Evolutionary conservation across 495 filamentous ascomycete species (phyloP), one percentile per base, ranked within the genome.

Genomic region (Tuber umbilicatum): DNA sequence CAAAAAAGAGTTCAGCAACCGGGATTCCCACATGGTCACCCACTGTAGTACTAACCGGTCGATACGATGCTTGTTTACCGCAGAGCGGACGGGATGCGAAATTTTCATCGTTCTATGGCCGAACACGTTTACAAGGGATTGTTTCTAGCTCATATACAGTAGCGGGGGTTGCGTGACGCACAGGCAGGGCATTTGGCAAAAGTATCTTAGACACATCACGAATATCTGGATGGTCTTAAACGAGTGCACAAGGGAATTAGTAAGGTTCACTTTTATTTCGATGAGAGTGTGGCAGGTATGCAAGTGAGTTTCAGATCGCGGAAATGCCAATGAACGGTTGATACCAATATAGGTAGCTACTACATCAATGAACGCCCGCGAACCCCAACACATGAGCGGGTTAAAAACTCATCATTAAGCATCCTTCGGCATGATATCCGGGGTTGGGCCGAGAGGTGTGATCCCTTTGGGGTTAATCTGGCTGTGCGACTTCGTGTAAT

Each of bases 381-480:
- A 35, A 35, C 55, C 14, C 14, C 55, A 31, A 35, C 27, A 64
- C 27, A 64, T 35, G 12, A 64, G 27, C 12, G n/a, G 55, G 17
- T 35, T 35, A 64, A 35, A 35, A 35, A 6, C 1, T 35, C 55
- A 6, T 35, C 55, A 60, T 14, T 64, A 31, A 35, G 42, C 68
- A 40, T 79, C 75, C 45, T 80, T 82, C 68, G 78, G 80, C 75
- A 88, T 83, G 1, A 93, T 87, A 80, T 91, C 85, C 14, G 91
- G 91, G 76, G 87, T 82, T 17, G 91, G 91, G 1, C 91, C 91
- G 37, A 90, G 74, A 0, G 90, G 91, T 5, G 90, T 90, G 74
- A 92, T 90, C 5, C 86, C 83, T 70, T 86, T 81, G 2, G 89
- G 89, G 71, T 91, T 91, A 76, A 91, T 88, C 79, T 89, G 85